Percentiles rank a stretch among this genome's conserved stretches.
These are phyloP conservation scores for Sonneratia alba DNA, from an alignment of 345 rosid species.

Conservation along the genomic window DNA sequence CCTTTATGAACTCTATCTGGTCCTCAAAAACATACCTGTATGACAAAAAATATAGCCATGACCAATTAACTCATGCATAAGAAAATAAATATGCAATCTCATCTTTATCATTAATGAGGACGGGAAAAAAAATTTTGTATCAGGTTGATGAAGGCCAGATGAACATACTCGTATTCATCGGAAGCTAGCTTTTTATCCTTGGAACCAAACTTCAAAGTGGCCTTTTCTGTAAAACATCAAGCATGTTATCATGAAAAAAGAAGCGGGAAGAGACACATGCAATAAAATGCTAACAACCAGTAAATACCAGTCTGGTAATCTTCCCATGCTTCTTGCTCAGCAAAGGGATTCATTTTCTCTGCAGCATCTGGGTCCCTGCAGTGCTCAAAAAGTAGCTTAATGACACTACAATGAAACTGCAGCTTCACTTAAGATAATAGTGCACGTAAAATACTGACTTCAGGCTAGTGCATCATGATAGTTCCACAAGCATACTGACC, in stretches of 20 bases:
- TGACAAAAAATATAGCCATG: neutral
- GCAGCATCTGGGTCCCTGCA: slow-evolving; percentile 53
- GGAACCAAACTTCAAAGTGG: slow-evolving; percentile 67
- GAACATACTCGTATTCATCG: slow-evolving; percentile 71
- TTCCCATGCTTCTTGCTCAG: slow-evolving; percentile 99
- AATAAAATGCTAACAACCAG: slow-evolving; percentile 1
- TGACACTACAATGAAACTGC: neutral
- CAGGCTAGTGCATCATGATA: neutral
- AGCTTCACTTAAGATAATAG: neutral
- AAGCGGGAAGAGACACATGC: slow-evolving; percentile 1
- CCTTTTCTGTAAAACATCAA: slow-evolving; percentile 54
- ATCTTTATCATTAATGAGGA: neutral
- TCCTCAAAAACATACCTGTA: slow-evolving; percentile 86
- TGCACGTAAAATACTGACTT: neutral
- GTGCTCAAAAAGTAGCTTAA: slow-evolving; percentile 3
- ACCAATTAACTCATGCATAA: neutral
- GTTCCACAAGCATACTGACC: slow-evolving; percentile 27
- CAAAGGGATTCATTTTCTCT: slow-evolving; percentile 96
- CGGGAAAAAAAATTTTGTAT: neutral
- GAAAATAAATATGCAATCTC: neutral
- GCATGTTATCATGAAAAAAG: slow-evolving; percentile 4
- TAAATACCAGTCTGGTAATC: slow-evolving; percentile 83
- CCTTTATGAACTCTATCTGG: slow-evolving; percentile 85
- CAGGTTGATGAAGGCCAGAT: neutral
- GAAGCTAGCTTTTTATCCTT: slow-evolving; percentile 57